These are phyloP conservation scores for Sporobolomyces pararoseus DNA, from an alignment of 768 basidiomycete genomes.

Conservation along the genomic window DNA sequence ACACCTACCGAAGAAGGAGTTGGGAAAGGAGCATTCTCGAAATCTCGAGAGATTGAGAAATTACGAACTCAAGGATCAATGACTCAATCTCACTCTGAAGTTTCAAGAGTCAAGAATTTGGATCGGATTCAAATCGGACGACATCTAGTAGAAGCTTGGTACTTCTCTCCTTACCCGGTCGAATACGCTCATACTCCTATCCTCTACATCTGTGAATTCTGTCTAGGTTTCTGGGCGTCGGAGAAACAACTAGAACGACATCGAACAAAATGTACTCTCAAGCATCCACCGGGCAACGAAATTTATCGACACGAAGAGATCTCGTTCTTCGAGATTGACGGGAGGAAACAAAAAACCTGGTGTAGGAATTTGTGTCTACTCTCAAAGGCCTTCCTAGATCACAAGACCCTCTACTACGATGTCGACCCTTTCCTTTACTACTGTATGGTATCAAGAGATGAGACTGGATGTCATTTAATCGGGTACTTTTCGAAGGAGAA, in stretches of 20 bases:
- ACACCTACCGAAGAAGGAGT: conserved; percentile 54
- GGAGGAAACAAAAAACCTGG: conserved; percentile 90
- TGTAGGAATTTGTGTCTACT: conserved; percentile 93
- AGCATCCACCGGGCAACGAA: conserved; percentile 97
- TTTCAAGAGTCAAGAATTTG: conserved; percentile 96
- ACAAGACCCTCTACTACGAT: conserved; percentile 99
- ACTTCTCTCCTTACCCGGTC: conserved; percentile 97
- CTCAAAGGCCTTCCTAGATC: conserved; percentile 97
- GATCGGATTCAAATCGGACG: conserved; percentile 93
- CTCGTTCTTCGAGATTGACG: conserved; percentile 97
- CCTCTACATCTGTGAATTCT: conserved; percentile 98
- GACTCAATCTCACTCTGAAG: conserved; percentile 97
- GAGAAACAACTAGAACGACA: conserved; percentile 87
- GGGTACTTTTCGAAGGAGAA: conserved; percentile 99
- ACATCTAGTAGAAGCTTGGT: conserved; percentile 99
- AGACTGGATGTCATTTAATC: conserved; percentile 84
- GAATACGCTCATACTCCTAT: conserved; percentile 94
- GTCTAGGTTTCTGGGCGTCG: conserved; percentile 86
- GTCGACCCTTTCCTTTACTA: conserved; percentile 99
- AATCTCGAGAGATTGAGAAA: conserved; percentile 98
- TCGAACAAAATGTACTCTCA: conserved; percentile 79
- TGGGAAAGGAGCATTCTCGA: conserved; percentile 64
- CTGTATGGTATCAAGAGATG: conserved; percentile 89
- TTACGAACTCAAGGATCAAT: conserved; percentile 95
- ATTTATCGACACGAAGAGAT: conserved; percentile 97